phyloP scores from a whole-genome alignment of 108 stramenopile species.

The Stephanodiscus minutulus region DNA sequence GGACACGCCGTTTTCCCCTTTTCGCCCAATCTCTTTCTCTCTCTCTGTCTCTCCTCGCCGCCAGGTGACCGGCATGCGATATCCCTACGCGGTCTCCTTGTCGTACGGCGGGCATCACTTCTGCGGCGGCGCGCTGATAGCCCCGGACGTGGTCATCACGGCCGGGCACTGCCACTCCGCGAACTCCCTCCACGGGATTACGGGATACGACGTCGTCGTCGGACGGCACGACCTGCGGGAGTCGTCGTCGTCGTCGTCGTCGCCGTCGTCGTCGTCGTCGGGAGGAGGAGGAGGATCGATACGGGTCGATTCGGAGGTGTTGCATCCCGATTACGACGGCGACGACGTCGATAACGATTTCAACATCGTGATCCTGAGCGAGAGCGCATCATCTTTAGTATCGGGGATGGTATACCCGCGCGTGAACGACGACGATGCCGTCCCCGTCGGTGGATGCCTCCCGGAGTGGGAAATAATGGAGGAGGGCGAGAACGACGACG shows the following conservation, averaged over 20 bases:
- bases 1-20: too few relatives aligned
- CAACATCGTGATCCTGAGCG: background rate
- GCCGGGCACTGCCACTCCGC: constrained; percentile 1
- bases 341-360: constrained; percentile 1
- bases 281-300: background rate
- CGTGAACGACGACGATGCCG: background rate
- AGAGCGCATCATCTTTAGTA: background rate
- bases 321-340: background rate
- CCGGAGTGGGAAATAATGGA: background rate
- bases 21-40: too few relatives aligned
- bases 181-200: too few relatives aligned
- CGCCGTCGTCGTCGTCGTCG: background rate
- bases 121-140: constrained; percentile 7
- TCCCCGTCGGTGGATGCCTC: background rate
- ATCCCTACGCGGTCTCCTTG: constrained; percentile 11
- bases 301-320: background rate
- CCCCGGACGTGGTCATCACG: constrained; percentile 9
- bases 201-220: background rate
- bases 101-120: background rate
- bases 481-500: constrained; percentile 1
- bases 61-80: background rate
- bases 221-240: background rate
- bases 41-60: too few relatives aligned
- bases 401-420: background rate
- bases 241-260: background rate